phyloP scores from a whole-genome alignment of 371 early-diverging fungal genomes.

The Synchytrium microbalum region DNA sequence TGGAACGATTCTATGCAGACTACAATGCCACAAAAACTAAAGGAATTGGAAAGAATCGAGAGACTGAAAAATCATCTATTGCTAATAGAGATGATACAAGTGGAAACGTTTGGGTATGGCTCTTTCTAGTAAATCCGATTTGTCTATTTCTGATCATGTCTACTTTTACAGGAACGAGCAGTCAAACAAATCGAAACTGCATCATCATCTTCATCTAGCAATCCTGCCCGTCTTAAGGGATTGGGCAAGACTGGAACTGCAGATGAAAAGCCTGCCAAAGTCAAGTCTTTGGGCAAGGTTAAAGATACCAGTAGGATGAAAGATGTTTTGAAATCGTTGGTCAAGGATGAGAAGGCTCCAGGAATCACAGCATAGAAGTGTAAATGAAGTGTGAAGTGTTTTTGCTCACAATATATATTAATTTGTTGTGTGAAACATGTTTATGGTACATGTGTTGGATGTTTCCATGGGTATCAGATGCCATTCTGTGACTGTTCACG shows the following conservation, averaged over 20 bases:
- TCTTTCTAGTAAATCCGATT: not conserved
- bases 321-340: constrained; percentile 70
- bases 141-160: not conserved
- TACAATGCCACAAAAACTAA: constrained; percentile 85
- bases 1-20: constrained; percentile 91
- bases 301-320: constrained; percentile 67
- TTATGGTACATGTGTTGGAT: no score
- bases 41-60: constrained; percentile 63
- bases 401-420: no score
- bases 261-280: constrained; percentile 8
- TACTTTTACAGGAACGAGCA: constrained; percentile 27
- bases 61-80: constrained; percentile 20
- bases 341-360: constrained; percentile 72
- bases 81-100: constrained; percentile 14
- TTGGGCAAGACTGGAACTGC: constrained; percentile 11
- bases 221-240: constrained; percentile 9
- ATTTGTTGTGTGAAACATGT: no score
- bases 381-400: no score
- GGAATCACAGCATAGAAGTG: constrained; percentile 38
- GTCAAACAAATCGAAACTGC: constrained; percentile 29
- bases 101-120: constrained; percentile 39
- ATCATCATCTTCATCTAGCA: not conserved
- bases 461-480: no score
- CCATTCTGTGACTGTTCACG: not conserved
- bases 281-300: constrained; percentile 15